Conservation (phyloP, 768 basidiomycete genomes). For the Dacryopinax primogenitus region DNA sequence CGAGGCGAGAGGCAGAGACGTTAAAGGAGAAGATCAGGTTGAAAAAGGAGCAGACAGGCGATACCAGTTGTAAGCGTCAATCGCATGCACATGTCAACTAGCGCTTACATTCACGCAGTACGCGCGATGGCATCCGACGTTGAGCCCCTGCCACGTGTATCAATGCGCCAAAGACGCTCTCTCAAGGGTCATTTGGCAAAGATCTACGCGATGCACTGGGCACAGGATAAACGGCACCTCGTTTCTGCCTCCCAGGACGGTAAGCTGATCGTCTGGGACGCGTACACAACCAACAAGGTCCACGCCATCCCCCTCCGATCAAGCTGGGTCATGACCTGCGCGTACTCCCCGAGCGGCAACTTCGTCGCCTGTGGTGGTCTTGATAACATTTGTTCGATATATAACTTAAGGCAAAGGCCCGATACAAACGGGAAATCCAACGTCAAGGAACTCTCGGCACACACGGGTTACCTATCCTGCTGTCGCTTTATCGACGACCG, state of each 20-base stretch:
- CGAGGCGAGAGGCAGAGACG: slow-evolving; percentile 89
- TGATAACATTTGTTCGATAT: slow-evolving; percentile 98
- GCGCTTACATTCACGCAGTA: slow-evolving; percentile 39
- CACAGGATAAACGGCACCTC: slow-evolving; percentile 88
- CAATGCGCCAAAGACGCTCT: slow-evolving; percentile 90
- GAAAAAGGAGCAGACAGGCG: slow-evolving; percentile 92
- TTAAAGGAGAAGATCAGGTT: slow-evolving; percentile 98
- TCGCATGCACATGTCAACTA: slow-evolving; percentile 6
- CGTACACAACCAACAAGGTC: slow-evolving; percentile 99
- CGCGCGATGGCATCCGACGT: slow-evolving; percentile 98
- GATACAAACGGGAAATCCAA: slow-evolving; percentile 45
- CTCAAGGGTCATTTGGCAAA: slow-evolving; percentile 96
- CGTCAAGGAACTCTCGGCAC: slow-evolving; percentile 88
- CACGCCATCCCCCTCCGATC: slow-evolving; percentile 96
- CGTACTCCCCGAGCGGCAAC: slow-evolving; percentile 92
- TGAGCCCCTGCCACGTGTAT: slow-evolving; percentile 86
- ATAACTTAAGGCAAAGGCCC: slow-evolving; percentile 71
- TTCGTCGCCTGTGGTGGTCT: slow-evolving; percentile 97
- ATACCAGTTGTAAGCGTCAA: slow-evolving; percentile 74
- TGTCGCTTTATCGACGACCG: slow-evolving; percentile 98
- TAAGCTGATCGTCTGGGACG: slow-evolving; percentile 99
- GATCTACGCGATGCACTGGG: slow-evolving; percentile 99
- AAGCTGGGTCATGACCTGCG: slow-evolving; percentile 99
- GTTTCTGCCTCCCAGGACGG: slow-evolving; percentile 99
- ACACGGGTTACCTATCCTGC: slow-evolving; percentile 95